Evolutionary conservation across 345 rosid species (phyloP).

Genomic region (Syzygium oleosum): DNA sequence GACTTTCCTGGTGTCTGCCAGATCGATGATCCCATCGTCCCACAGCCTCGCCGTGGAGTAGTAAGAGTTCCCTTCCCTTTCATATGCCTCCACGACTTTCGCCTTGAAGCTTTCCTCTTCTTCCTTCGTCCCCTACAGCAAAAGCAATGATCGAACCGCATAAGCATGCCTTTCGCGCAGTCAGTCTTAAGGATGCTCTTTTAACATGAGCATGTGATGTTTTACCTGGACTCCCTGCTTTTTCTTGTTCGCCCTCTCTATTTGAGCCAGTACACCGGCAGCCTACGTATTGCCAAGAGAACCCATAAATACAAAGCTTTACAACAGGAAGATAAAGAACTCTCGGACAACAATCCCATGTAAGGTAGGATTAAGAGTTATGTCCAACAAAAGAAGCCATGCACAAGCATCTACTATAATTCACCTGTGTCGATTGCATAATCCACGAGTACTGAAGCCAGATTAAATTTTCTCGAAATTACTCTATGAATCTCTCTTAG

Average conservation of each 20-base stretch:
- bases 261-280: slow-evolving; percentile 88
- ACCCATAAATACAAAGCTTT: neutral
- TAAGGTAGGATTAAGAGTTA: too few relatives aligned
- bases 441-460: neutral
- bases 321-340: too few relatives aligned
- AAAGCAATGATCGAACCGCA: neutral
- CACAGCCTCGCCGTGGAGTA: slow-evolving; percentile 91
- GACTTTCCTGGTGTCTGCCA: slow-evolving; percentile 74
- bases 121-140: slow-evolving; percentile 64
- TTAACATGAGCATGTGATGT: neutral
- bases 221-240: slow-evolving; percentile 72
- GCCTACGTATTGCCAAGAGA: slow-evolving; percentile 41
- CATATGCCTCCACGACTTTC: slow-evolving; percentile 69
- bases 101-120: slow-evolving; percentile 68
- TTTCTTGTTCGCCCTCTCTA: slow-evolving; percentile 82
- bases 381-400: too few relatives aligned
- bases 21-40: slow-evolving; percentile 95
- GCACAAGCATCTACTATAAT: too few relatives aligned
- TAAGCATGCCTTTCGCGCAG: neutral
- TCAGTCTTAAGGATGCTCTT: neutral
- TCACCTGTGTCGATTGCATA: too few relatives aligned
- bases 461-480: neutral
- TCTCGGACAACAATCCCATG: too few relatives aligned
- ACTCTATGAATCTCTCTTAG: neutral
- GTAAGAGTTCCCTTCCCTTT: slow-evolving; percentile 73